Evolutionary conservation across 495 filamentous ascomycete species (phyloP).

Genomic region (Penicillium tannophilum): DNA sequence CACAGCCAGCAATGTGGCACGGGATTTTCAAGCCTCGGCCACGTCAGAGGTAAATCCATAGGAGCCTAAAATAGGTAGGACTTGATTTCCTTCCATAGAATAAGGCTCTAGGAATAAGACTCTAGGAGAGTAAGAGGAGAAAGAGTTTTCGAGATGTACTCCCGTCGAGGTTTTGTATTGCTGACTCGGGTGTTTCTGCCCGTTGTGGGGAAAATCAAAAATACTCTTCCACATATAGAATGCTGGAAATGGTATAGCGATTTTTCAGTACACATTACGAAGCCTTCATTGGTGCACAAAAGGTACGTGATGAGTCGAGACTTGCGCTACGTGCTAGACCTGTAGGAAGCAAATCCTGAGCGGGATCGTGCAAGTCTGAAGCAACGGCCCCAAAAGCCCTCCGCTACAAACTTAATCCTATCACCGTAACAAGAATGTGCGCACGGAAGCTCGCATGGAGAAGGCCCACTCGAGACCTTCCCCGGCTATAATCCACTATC

Average conservation of each 20-base stretch:
- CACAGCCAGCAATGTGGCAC: slow-evolving; percentile 40
- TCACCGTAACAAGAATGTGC: slow-evolving; percentile 11
- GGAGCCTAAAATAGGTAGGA: background rate
- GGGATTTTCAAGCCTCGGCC: slow-evolving; percentile 29
- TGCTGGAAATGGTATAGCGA: slow-evolving; percentile 23
- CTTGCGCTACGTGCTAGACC: slow-evolving; percentile 19
- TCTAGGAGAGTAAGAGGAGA: background rate
- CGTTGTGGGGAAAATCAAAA: slow-evolving; percentile 9
- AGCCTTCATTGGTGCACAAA: slow-evolving; percentile 30
- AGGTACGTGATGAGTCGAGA: slow-evolving; percentile 28
- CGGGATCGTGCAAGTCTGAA: slow-evolving; percentile 20
- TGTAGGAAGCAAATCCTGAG: slow-evolving; percentile 13
- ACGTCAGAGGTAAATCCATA: slow-evolving; percentile 31
- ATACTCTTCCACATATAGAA: slow-evolving; percentile 19
- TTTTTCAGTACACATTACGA: slow-evolving; percentile 22
- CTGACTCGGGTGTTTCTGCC: slow-evolving; percentile 4
- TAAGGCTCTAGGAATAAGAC: background rate
- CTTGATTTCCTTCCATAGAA: background rate
- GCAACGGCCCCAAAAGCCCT: slow-evolving; percentile 17
- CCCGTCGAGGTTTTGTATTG: background rate
- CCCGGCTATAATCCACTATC: slow-evolving; percentile 11
- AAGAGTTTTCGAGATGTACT: slow-evolving; percentile 5
- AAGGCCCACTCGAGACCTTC: slow-evolving; percentile 19
- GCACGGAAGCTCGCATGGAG: slow-evolving; percentile 23
- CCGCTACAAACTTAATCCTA: slow-evolving; percentile 20